Percentiles rank a stretch among this genome's conserved stretches.
These are phyloP conservation scores for Hypoxylon lenormandii DNA, from an alignment of 495 filamentous ascomycete species.

Conservation along the genomic window DNA sequence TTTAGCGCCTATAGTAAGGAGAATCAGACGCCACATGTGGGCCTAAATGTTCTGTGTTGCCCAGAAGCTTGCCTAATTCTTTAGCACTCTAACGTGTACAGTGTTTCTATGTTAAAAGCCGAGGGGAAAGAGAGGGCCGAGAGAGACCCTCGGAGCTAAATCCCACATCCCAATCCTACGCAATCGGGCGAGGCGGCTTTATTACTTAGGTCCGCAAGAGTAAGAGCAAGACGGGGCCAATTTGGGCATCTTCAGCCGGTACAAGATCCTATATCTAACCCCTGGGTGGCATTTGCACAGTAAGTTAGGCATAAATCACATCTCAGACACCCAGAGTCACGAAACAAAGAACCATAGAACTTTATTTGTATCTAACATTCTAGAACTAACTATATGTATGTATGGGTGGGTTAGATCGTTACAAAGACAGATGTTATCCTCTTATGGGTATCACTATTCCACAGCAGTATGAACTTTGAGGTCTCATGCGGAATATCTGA, in stretches of 20 bases:
- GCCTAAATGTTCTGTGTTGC: neutral
- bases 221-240: neutral
- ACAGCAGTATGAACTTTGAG: no score
- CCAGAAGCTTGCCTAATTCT: constrained; percentile 22
- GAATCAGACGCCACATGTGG: constrained; percentile 15
- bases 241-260: constrained; percentile 10
- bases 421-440: no score
- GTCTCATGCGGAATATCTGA: no score
- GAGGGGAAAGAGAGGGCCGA: no score
- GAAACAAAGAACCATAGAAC: no score
- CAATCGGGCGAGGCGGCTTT: constrained; percentile 1
- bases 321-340: no score
- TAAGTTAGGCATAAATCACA: neutral
- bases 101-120: no score
- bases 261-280: neutral
- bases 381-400: no score
- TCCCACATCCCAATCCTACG: constrained; percentile 5
- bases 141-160: constrained; percentile 14
- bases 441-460: neutral
- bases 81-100: constrained; percentile 17
- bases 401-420: no score
- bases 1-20: constrained; percentile 13
- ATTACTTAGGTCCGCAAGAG: constrained; percentile 21
- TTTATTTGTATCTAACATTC: no score
- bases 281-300: neutral